Evolutionary conservation across 2,329 filamentous ascomycete species (phyloP).

Genomic region (Verticillium tricorpus): DNA sequence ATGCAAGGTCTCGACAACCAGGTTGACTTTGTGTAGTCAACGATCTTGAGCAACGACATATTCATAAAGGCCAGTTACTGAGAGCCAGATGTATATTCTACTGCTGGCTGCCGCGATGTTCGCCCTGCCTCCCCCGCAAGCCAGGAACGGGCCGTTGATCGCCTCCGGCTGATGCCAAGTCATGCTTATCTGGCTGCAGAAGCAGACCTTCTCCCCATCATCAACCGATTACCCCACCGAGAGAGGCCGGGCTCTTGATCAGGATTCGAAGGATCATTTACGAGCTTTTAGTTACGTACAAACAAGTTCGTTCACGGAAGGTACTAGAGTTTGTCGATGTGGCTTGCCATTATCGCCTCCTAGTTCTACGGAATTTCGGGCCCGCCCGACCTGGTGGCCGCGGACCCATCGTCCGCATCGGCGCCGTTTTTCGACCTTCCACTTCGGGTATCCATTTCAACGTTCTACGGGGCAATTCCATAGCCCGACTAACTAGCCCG

Average conservation of each 20-base stretch:
- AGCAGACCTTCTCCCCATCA: neutral
- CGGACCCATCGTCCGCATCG: neutral
- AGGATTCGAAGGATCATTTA: neutral
- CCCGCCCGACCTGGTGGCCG: neutral
- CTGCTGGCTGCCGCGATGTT: too few relatives aligned
- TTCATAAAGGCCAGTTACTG: neutral
- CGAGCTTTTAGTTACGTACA: neutral
- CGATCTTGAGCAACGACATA: neutral
- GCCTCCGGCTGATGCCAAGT: neutral
- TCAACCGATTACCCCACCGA: neutral
- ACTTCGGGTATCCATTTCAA: neutral
- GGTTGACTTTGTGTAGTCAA: too few relatives aligned
- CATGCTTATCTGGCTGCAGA: neutral
- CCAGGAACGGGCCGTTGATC: neutral
- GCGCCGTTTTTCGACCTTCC: neutral
- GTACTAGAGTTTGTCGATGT: neutral
- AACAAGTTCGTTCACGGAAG: neutral
- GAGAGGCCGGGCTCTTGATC: neutral
- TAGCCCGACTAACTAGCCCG: neutral
- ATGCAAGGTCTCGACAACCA: too few relatives aligned
- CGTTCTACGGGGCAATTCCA: neutral
- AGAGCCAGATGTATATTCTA: neutral
- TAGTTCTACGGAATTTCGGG: neutral
- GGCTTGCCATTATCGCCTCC: neutral
- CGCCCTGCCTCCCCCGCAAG: neutral